Base-by-base conservation (phyloP, 176 grass and related monocot genomes). In the Oryza meridionalis region DNA sequence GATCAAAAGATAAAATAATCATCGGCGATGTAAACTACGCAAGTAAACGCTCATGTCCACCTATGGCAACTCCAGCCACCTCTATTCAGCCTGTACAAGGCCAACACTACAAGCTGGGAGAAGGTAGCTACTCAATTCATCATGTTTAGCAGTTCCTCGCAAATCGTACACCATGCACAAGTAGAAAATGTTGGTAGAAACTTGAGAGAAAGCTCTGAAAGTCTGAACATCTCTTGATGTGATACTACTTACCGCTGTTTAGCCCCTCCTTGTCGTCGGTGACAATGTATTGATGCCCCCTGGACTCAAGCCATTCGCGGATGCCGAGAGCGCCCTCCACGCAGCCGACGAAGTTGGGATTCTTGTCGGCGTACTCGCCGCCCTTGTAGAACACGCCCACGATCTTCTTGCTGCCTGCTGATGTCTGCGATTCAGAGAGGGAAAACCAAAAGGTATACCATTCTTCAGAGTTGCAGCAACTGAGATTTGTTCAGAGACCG, bases 321-420 rank as follows among this genome's bases (percentile, higher is more conserved):
- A 98, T 98, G 43, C 93, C 96, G 50, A 98, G 86, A 11, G 86
- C 84, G 7, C 79, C 49, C 81, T 98, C 96, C 4, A 93, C 91
- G 19, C 96, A 98, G 0, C 96, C 96, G 53, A 95, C 82, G 71
- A 98, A 98, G 81, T 93, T 95, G 9, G 89, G 91, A 37, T 98
- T 98, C 88, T 80, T 76, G 15, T 93, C 83, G 2, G 93, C 96
- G 35, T 98, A 90, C 75, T 93, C 96, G 10, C 94, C 88, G 67
- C 80, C 96, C 81, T 98, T 91, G 85, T 98, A 98, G 80, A 98
- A 98, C 38, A 98, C 96, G 11, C 96, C 96, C 12, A 98, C 93
- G 64, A 98, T 98, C 89, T 98, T 98, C 87, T 98, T 98, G 87
- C 93, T 90, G 61, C 87, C 91, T 4, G 96, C 35, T 4, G 93